Evolutionary conservation across 2,329 filamentous ascomycete species (phyloP), one percentile per base, ranked within the genome.

Genomic region (Colletotrichum horii): DNA sequence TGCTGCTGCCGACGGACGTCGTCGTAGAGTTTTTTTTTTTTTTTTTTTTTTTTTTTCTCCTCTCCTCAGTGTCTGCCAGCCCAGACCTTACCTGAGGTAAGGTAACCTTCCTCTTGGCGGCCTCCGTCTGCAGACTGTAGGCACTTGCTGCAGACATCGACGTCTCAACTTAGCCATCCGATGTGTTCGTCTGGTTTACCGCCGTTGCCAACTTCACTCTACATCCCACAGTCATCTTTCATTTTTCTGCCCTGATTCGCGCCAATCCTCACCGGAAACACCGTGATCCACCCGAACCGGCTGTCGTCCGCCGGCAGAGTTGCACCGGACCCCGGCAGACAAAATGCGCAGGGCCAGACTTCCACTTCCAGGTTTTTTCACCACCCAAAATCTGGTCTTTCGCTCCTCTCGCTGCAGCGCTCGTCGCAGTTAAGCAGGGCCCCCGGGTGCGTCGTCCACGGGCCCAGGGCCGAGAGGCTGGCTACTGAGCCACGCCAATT

Each of bases 361-460:
- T 75, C 74, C 74, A 32, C 43, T 68, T 75, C 74, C 74, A 68
- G 62, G 74, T 75, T 75, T 74, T 52, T 68, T 30, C 19, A 68
- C 64, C 55, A 48, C 64, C 60, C 24, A 48, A 68, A 72, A 56
- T 73, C 73, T 68, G 62, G 56, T 28, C 43, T 34, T 43, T 71
- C 24, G 6, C 28, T 56, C 34, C 24, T 75, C 62, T 62, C 72
- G 68, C 68, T 71, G 72, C 72, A 75, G 55, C 68, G 55, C 68
- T 62, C 12, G 55, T 61, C 72, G 68, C 61, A 38, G 58, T 70
- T 48, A 36, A 28, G 55, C 71, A 74, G 60, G 60, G 60, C 48
- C 52, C n/a, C 6, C 12, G 38, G 19, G n/a, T 48, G 38, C n/a
- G 38, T 48, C 38, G 38, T 6, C 19, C 28, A 11, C n/a, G 58